These are phyloP conservation scores for Collybiopsis confluens DNA, from an alignment of 768 basidiomycete species.

Conservation along the genomic window DNA sequence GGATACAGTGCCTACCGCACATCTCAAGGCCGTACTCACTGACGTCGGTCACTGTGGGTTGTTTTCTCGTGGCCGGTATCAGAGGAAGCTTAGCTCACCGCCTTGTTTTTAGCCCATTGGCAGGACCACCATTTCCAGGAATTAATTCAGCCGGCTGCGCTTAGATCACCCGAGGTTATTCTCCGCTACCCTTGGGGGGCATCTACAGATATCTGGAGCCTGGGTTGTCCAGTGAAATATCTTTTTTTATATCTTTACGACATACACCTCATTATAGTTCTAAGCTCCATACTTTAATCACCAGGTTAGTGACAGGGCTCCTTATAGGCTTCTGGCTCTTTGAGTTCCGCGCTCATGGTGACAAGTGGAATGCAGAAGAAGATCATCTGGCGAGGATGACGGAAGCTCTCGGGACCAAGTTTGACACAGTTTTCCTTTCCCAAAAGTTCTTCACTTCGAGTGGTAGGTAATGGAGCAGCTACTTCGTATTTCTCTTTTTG, in stretches of 20 bases:
- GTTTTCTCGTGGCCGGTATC: constrained; percentile 8
- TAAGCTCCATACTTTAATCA: too few species aligned
- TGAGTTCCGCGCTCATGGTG: background rate
- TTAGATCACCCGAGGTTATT: constrained; percentile 27
- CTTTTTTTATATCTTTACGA: background rate
- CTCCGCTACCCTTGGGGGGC: constrained; percentile 19
- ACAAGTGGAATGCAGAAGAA: background rate
- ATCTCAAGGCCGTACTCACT: constrained; percentile 8
- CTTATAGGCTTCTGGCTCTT: constrained; percentile 20
- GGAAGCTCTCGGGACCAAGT: background rate
- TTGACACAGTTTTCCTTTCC: background rate
- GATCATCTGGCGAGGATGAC: constrained; percentile 1
- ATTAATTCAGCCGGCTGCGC: constrained; percentile 18
- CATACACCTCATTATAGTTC: constrained; percentile 1
- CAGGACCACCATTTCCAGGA: constrained; percentile 8
- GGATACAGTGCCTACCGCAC: constrained; percentile 3
- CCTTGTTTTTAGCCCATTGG: constrained; percentile 1
- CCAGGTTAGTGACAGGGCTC: constrained; percentile 22
- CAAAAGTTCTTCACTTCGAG: background rate
- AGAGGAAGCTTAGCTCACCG: background rate
- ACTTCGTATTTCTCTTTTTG: background rate
- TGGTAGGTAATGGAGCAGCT: background rate
- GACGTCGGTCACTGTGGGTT: constrained; percentile 14
- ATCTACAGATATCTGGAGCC: constrained; percentile 27
- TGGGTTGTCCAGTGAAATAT: constrained; percentile 23